phyloP scores from a whole-genome alignment of 257 asterid genomes.

The Handroanthus guayacan region DNA sequence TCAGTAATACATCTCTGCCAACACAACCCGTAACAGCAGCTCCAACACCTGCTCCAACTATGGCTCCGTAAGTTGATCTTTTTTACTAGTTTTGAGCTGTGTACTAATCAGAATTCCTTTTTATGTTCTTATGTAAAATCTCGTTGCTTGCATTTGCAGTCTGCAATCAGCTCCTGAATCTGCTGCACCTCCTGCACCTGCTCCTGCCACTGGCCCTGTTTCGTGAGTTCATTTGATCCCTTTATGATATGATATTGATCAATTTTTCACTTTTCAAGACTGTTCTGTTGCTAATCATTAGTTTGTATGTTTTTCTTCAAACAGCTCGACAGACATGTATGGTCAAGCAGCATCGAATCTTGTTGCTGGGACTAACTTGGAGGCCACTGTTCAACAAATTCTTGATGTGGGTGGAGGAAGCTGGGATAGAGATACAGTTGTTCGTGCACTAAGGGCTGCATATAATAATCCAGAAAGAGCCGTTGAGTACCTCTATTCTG shows the following conservation, averaged over 20 bases:
- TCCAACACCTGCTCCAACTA: constrained; percentile 58
- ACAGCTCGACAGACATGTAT: constrained; percentile 75
- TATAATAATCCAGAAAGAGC: constrained; percentile 93
- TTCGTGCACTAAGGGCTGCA: constrained; percentile 88
- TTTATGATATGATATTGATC: constrained; percentile 17
- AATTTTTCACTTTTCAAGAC: background rate
- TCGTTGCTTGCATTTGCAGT: constrained; percentile 47
- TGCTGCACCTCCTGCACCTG: constrained; percentile 50
- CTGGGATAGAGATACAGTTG: constrained; percentile 85
- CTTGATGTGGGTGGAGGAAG: constrained; percentile 97
- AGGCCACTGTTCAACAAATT: constrained; percentile 76
- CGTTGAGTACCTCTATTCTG: constrained; percentile 87
- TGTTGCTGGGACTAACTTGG: constrained; percentile 83
- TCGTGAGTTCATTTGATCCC: constrained; percentile 53
- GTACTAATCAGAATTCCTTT: background rate
- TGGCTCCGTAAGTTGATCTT: constrained; percentile 58
- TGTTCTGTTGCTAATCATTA: background rate
- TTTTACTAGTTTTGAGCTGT: constrained; percentile 29
- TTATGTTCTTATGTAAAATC: constrained; percentile 21
- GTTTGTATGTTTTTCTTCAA: constrained; percentile 21
- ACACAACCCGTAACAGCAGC: constrained; percentile 65
- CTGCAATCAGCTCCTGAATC: constrained; percentile 65
- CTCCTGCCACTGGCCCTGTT: constrained; percentile 44
- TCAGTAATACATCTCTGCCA: constrained; percentile 57
- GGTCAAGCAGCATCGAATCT: constrained; percentile 90